A percentile compares a stretch with the other conserved stretches of the same genome.
phyloP scores from a whole-genome alignment of 371 early-diverging fungal genomes.

The Mortierella sp. region DNA sequence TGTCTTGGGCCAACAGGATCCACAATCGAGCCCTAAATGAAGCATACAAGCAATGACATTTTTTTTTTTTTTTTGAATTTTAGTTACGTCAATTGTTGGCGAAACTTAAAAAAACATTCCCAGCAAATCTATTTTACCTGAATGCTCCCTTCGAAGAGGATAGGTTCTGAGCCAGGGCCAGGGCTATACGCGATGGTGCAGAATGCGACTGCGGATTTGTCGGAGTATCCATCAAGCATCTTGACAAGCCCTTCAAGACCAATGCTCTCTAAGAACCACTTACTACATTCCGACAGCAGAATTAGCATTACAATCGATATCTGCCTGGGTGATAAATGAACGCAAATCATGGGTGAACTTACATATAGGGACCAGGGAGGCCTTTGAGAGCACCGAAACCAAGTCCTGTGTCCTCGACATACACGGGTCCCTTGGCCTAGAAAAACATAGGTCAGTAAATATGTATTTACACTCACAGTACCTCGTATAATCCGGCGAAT shows the following conservation, averaged over 20 bases:
- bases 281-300: constrained; percentile 78
- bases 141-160: constrained; percentile 92
- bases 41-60: background rate
- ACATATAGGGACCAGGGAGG: constrained; percentile 93
- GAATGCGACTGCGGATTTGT: constrained; percentile 87
- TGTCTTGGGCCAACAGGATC: constrained; percentile 83
- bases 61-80: background rate
- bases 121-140: constrained; percentile 57
- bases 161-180: constrained; percentile 88
- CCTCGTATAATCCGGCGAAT: background rate
- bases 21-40: constrained; percentile 85
- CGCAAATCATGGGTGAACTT: constrained; percentile 18
- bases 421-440: constrained; percentile 86
- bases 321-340: too few species aligned
- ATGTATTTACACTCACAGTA: background rate
- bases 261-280: constrained; percentile 92
- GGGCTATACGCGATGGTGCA: constrained; percentile 92
- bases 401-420: constrained; percentile 95
- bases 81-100: too few species aligned
- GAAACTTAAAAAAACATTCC: background rate
- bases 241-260: constrained; percentile 86
- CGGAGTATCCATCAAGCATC: constrained; percentile 89
- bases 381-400: constrained; percentile 95
- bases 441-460: background rate
- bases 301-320: too few species aligned